Percentiles rank a stretch among this genome's conserved stretches.
Evolutionary conservation across 2,329 filamentous ascomycete species (phyloP).

Genomic region (Neofusicoccum ribis): DNA sequence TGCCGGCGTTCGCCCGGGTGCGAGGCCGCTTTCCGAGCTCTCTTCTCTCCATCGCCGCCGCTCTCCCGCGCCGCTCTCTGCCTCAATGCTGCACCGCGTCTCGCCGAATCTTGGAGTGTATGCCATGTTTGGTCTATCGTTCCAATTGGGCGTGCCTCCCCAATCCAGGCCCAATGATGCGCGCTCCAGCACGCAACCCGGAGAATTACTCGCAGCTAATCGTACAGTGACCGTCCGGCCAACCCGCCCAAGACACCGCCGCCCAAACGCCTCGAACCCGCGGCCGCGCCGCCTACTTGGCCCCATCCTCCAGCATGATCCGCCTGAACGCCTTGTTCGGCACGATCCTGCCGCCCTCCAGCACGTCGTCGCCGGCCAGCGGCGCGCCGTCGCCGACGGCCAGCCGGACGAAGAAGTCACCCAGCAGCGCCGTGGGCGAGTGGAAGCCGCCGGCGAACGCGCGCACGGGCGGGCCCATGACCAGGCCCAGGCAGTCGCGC

Average conservation of each 20-base stretch:
- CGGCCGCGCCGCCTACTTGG: neutral
- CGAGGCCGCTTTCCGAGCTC: too few species aligned
- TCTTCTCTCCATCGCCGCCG: too few species aligned
- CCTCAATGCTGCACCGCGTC: too few species aligned
- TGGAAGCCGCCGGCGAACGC: constrained; percentile 36
- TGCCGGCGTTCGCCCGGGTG: too few species aligned
- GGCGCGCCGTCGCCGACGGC: constrained; percentile 49
- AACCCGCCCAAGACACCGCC: too few species aligned
- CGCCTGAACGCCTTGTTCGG: constrained; percentile 44
- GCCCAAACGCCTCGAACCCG: too few species aligned
- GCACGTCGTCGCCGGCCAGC: constrained; percentile 39
- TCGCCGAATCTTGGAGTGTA: too few species aligned
- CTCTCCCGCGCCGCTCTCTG: too few species aligned
- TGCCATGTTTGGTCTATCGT: too few species aligned
- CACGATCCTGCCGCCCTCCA: constrained; percentile 40
- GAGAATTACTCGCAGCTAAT: neutral
- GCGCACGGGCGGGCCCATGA: constrained; percentile 25
- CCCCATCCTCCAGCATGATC: constrained; percentile 24
- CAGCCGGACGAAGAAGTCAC: constrained; percentile 49
- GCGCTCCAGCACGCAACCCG: too few species aligned
- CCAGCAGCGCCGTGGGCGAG: constrained; percentile 51
- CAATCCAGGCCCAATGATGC: too few species aligned
- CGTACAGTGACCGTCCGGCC: neutral
- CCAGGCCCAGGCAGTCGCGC: constrained; percentile 22
- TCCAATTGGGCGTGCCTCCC: too few species aligned